These are phyloP conservation scores for Lepidium didymum DNA, from an alignment of 345 rosid species.

Conservation along the genomic window DNA sequence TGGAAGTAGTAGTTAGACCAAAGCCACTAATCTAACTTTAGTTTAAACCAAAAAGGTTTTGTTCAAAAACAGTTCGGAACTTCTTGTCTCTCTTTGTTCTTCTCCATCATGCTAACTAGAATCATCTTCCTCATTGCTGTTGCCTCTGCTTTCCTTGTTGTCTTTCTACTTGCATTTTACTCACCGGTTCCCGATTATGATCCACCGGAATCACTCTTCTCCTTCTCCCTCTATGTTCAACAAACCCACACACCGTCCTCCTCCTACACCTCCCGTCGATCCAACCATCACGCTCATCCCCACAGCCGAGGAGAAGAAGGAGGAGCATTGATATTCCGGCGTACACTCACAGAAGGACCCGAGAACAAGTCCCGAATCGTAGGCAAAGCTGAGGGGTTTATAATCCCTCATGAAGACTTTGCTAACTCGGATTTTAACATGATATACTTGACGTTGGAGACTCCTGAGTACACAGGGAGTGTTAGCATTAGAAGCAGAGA, in stretches of 20 bases:
- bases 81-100: neutral
- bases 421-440: conserved; percentile 60
- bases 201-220: conserved; percentile 36
- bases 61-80: neutral
- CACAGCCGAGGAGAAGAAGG: conserved; percentile 1
- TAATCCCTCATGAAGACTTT: conserved; percentile 53
- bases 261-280: neutral
- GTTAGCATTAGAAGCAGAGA: conserved; percentile 52
- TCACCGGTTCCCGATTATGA: conserved; percentile 43
- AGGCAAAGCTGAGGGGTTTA: conserved; percentile 76
- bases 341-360: conserved; percentile 57
- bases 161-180: conserved; percentile 50
- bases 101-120: conserved; percentile 46
- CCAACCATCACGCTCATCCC: neutral
- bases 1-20: conserved; percentile 12
- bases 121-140: conserved; percentile 53
- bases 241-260: conserved; percentile 36
- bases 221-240: conserved; percentile 67
- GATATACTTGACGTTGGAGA: conserved; percentile 58
- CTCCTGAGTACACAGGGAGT: conserved; percentile 51
- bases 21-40: conserved; percentile 11
- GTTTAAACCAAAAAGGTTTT: neutral
- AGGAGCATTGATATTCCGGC: conserved; percentile 62
- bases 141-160: conserved; percentile 39
- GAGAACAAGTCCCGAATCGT: conserved; percentile 57